Percentiles rank a stretch among this genome's conserved stretches.
phyloP scores from a whole-genome alignment of 805 yeast species.

The Starmerella bacillaris region DNA sequence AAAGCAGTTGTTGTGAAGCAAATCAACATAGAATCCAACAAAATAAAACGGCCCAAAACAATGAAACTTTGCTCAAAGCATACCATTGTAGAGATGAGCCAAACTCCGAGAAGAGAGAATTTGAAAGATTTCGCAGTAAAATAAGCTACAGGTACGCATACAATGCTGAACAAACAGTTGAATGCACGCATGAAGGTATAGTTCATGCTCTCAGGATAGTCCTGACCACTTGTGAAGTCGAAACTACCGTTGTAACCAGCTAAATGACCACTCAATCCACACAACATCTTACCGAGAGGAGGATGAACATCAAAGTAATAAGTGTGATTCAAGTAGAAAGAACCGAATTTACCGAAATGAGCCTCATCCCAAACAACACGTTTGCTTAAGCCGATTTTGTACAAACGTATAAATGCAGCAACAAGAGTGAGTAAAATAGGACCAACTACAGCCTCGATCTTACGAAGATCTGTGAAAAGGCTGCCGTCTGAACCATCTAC shows the following conservation, averaged over 20 bases:
- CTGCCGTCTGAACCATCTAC: no score
- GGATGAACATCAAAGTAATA: slow-evolving; percentile 96
- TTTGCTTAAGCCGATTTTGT: slow-evolving; percentile 50
- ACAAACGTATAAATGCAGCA: slow-evolving; percentile 59
- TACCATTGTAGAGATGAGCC: slow-evolving; percentile 43
- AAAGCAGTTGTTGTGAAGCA: slow-evolving; percentile 68
- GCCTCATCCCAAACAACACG: slow-evolving; percentile 47
- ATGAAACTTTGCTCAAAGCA: slow-evolving; percentile 62
- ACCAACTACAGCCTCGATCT: slow-evolving; percentile 27
- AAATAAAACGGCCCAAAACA: slow-evolving; percentile 77
- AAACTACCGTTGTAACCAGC: slow-evolving; percentile 84
- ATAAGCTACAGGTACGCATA: slow-evolving; percentile 71
- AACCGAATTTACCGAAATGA: slow-evolving; percentile 34
- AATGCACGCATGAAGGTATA: slow-evolving; percentile 70
- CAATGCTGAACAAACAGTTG: slow-evolving; percentile 58
- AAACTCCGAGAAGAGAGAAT: slow-evolving; percentile 48
- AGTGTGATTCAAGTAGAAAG: slow-evolving; percentile 60
- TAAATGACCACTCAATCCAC: slow-evolving; percentile 77
- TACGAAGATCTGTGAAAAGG: slow-evolving; percentile 15
- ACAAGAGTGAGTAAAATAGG: slow-evolving; percentile 40
- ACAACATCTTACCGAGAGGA: slow-evolving; percentile 85
- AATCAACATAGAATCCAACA: slow-evolving; percentile 78
- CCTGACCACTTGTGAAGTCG: slow-evolving; percentile 76
- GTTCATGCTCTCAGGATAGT: slow-evolving; percentile 59
- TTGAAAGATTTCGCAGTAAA: slow-evolving; percentile 71